Conservation (phyloP, 2,329 filamentous ascomycete genomes). For the Colletotrichum cordylinicola region DNA sequence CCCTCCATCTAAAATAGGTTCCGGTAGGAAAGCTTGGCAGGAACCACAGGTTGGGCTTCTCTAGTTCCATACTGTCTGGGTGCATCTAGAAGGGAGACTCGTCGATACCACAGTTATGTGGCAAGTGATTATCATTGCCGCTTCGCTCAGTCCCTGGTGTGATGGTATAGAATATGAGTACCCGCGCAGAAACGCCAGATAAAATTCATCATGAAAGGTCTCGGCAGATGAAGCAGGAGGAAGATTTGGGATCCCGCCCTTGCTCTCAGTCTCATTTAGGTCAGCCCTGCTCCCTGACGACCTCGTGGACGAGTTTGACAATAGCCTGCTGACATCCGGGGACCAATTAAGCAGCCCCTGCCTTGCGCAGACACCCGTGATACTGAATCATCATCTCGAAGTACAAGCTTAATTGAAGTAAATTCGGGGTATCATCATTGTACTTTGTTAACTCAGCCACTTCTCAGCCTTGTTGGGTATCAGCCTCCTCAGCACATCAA, state of each 20-base stretch:
- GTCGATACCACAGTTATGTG: not conserved
- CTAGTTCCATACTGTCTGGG: not conserved
- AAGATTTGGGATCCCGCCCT: fast-evolving
- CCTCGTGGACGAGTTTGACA: not conserved
- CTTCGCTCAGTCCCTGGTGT: not conserved
- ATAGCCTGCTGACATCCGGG: not conserved
- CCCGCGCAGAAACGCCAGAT: not conserved
- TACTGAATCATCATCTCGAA: not conserved
- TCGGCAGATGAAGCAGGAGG: not conserved
- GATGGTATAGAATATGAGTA: not conserved
- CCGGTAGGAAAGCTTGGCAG: not conserved
- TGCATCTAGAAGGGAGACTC: not conserved
- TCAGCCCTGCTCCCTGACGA: not conserved
- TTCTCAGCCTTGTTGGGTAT: slow-evolving; percentile 61
- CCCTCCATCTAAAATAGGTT: not conserved
- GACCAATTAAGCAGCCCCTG: not conserved
- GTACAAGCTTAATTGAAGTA: not conserved
- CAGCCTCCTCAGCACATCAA: slow-evolving; percentile 70
- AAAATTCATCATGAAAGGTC: not conserved
- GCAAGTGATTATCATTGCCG: not conserved
- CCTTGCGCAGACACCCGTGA: not conserved
- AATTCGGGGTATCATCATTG: slow-evolving; percentile 10
- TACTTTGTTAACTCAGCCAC: slow-evolving; percentile 11
- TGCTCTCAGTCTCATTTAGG: not conserved
- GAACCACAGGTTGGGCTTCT: not conserved